A percentile compares a stretch with the other conserved stretches of the same genome.
Evolutionary conservation across 306 rosid genomes (phyloP).

Genomic region (Albizia julibrissin): DNA sequence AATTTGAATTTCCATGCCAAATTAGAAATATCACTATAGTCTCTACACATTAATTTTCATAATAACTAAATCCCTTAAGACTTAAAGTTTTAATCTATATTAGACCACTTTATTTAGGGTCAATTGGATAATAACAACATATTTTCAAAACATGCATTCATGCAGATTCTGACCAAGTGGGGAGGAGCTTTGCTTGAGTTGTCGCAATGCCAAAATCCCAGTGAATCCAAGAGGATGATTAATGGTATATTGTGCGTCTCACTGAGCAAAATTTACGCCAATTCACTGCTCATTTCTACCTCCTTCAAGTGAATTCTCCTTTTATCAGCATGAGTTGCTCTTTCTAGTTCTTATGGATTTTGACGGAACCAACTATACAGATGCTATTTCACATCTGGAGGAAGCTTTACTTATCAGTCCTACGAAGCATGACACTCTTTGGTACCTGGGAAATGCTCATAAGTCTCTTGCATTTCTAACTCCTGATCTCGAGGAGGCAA

Average conservation of each 20-base stretch:
- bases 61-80: no score
- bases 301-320: background rate
- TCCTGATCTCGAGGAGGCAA: slow-evolving; percentile 63
- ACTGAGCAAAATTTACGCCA: background rate
- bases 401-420: slow-evolving; percentile 70
- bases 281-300: no score
- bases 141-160: background rate
- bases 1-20: no score
- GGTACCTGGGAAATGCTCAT: slow-evolving; percentile 74
- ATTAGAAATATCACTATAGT: no score
- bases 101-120: no score
- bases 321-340: background rate
- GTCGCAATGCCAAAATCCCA: slow-evolving; percentile 57
- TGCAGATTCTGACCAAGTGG: slow-evolving; percentile 80
- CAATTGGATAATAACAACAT: no score
- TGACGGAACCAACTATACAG: slow-evolving; percentile 37
- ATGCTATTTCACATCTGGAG: slow-evolving; percentile 66
- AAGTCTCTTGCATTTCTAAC: slow-evolving; percentile 66
- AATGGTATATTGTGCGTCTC: slow-evolving; percentile 38
- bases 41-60: no score
- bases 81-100: no score
- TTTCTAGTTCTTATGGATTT: slow-evolving; percentile 6
- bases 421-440: slow-evolving; percentile 55
- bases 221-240: slow-evolving; percentile 59
- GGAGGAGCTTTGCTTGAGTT: slow-evolving; percentile 77